phyloP scores from a whole-genome alignment of 257 asterid species.

The Verbascum thapsus region DNA sequence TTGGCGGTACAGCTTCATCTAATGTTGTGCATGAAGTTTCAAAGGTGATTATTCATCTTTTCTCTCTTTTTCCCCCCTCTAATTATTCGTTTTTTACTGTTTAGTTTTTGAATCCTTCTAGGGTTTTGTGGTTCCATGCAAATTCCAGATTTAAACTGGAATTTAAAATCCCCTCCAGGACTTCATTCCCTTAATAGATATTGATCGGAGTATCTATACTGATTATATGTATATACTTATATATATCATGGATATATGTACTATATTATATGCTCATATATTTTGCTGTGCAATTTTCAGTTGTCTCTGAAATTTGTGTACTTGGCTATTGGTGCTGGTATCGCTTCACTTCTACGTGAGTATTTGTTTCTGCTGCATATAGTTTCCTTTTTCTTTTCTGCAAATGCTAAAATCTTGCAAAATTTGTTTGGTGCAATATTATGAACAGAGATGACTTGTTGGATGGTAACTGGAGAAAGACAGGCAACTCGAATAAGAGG shows the following conservation, averaged over 20 bases:
- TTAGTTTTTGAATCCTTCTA: background rate
- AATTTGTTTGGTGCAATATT: background rate
- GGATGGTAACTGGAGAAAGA: constrained; percentile 73
- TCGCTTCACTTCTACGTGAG: constrained; percentile 68
- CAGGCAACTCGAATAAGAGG: constrained; percentile 65
- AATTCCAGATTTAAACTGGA: no score
- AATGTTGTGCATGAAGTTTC: constrained; percentile 51
- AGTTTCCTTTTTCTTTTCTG: background rate
- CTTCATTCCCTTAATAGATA: no score
- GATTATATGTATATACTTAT: no score
- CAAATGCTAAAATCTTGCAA: background rate
- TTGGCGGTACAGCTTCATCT: constrained; percentile 38
- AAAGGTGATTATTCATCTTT: constrained; percentile 33
- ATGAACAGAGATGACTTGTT: constrained; percentile 63
- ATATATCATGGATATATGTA: no score
- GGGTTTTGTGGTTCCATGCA: background rate
- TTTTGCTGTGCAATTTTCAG: constrained; percentile 42
- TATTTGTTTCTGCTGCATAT: background rate
- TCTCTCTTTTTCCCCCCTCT: no score
- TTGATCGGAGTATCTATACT: no score
- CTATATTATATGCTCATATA: constrained; percentile 1
- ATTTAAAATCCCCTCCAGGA: no score
- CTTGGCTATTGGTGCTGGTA: constrained; percentile 65
- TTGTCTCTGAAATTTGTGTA: constrained; percentile 51
- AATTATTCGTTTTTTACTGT: background rate